phyloP scores from a whole-genome alignment of 2,329 filamentous ascomycete genomes.

The Colletotrichum orbiculare region DNA sequence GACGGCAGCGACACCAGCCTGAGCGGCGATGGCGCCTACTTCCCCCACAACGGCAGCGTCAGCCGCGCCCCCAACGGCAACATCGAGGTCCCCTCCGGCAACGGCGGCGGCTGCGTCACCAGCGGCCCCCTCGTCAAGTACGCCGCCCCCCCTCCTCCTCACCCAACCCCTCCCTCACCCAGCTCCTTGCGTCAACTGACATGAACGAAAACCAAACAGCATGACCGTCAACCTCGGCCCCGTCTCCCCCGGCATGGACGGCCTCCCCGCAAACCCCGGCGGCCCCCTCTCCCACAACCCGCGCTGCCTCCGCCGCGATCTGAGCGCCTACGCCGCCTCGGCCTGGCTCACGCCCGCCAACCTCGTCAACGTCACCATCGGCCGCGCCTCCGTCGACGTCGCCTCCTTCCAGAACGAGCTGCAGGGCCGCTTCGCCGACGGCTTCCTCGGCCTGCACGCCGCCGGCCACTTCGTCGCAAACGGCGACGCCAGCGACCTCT shows the following conservation, averaged over 20 bases:
- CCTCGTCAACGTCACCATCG: conserved; percentile 41
- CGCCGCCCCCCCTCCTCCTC: background rate
- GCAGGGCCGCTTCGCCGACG: conserved; percentile 44
- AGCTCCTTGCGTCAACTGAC: too few species aligned
- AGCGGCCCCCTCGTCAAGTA: conserved; percentile 45
- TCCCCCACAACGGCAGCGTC: conserved; percentile 41
- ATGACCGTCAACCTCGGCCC: conserved; percentile 45
- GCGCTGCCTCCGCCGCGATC: conserved; percentile 47
- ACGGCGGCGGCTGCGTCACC: conserved; percentile 48
- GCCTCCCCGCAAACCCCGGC: conserved; percentile 7
- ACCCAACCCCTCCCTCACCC: too few species aligned
- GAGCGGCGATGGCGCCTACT: conserved; percentile 50
- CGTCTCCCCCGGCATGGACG: conserved; percentile 38
- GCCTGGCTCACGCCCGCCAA: conserved; percentile 40
- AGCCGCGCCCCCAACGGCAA: conserved; percentile 37
- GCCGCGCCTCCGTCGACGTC: conserved; percentile 35
- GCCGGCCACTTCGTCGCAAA: conserved; percentile 45
- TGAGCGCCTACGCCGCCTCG: conserved; percentile 38
- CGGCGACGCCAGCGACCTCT: conserved; percentile 41
- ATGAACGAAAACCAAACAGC: conserved; percentile 17
- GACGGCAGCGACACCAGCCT: conserved; percentile 53
- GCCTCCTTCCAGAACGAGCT: conserved; percentile 44
- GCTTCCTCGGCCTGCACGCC: conserved; percentile 42
- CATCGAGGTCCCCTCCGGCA: conserved; percentile 47
- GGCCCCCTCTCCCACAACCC: conserved; percentile 41